A percentile compares a stretch with the other conserved stretches of the same genome.
These are phyloP conservation scores for Plasmodium ovale DNA, from an alignment of 169 alveolate species.

Conservation along the genomic window DNA sequence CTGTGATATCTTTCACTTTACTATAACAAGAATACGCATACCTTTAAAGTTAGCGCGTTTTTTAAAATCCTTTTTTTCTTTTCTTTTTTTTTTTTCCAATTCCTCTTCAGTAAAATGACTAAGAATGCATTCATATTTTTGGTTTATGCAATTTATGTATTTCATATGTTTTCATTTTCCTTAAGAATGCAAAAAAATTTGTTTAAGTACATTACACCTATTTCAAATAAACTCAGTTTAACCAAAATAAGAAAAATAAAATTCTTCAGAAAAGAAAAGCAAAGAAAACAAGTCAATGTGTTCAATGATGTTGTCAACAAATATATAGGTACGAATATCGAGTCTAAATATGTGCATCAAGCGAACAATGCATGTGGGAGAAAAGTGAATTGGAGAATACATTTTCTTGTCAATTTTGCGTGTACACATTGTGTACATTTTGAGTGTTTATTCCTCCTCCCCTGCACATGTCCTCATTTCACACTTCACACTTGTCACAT, in stretches of 20 bases:
- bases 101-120: slow-evolving; percentile 39
- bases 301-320: slow-evolving; percentile 74
- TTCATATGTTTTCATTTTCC: slow-evolving; percentile 64
- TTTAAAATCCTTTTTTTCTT: background rate
- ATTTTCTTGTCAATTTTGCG: no score
- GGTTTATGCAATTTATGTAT: slow-evolving; percentile 45
- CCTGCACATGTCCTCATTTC: background rate
- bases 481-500: background rate
- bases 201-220: slow-evolving; percentile 72
- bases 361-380: no score
- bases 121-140: slow-evolving; percentile 51
- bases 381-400: no score
- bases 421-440: no score
- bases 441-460: no score
- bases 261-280: slow-evolving; percentile 44
- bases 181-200: slow-evolving; percentile 76
- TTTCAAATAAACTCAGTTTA: slow-evolving; percentile 58
- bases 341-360: no score
- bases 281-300: slow-evolving; percentile 24
- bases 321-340: slow-evolving; percentile 57
- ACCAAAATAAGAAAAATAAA: slow-evolving; percentile 34
- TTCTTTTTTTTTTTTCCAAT: background rate
- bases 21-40: no score
- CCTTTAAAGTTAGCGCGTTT: no score
- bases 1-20: no score